Evolutionary conservation across 2,329 filamentous ascomycete species (phyloP), one percentile per base, ranked within the genome.

Genomic region (Fusarium decemcellulare): DNA sequence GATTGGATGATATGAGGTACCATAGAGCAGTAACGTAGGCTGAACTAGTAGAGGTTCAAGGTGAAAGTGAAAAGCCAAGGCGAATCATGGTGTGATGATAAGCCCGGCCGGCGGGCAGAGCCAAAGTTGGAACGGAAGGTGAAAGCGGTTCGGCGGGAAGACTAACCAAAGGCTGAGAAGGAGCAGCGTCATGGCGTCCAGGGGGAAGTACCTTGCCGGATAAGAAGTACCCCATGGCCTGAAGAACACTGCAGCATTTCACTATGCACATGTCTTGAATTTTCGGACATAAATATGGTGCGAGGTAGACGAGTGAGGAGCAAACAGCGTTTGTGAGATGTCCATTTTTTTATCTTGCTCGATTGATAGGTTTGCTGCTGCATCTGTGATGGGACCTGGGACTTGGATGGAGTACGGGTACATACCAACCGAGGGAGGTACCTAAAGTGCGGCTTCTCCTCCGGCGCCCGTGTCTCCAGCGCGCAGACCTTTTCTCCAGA

Each of bases 101-200:
- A 54, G 39, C 47, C 34, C 34, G 47, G 9, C 32, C 8, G 16
- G 10, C 34, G 47, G 32, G 18, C 36, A 27, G 47, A 51, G 18
- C 32, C 18, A 46, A 53, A 39, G 48, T 53, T 51, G 50, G 42
- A 37, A 63, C 43, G 40, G 23, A 42, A 55, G 56, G 50, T 16
- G 44, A 51, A 42, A 30, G 40, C 54, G 46, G 27, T 47, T 37
- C 40, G 58, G n/a, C n/a, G 30, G 29, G 30, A 36, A 54, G 36
- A 40, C 54, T 47, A 36, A 46, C 9, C 39, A 36, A 14, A 23
- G 54, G 59, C 23, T 23, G 23, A 23, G 46, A 52, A 47, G 50
- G 63, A 11, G 55, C 51, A 39, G 37, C 30, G 47, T 51, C 47
- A 51, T 37, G 47, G 47, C 47, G 30, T 37, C 47, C 47, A 51